Evolutionary conservation across 164 flowering plant species (phyloP).

Genomic region (Kingdonia uniflora): DNA sequence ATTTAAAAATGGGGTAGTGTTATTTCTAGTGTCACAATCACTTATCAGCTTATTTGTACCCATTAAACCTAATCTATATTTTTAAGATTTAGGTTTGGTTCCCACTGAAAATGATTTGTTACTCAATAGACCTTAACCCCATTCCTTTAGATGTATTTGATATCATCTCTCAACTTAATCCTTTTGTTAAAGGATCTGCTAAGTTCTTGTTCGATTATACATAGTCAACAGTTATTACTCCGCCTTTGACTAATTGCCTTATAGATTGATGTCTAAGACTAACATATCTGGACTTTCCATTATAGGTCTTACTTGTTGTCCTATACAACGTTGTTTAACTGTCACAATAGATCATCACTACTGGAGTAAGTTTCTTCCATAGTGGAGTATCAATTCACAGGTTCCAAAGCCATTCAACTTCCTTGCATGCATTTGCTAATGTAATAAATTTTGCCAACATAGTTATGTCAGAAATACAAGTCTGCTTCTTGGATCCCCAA

Average conservation of each 20-base stretch:
- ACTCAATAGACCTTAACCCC: background rate
- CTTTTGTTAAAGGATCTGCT: too few species aligned
- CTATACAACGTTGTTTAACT: too few species aligned
- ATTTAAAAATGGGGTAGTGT: too few species aligned
- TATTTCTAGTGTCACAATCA: too few species aligned
- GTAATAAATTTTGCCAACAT: too few species aligned
- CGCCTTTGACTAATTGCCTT: background rate
- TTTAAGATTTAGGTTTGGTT: background rate
- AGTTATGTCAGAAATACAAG: too few species aligned
- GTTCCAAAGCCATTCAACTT: background rate
- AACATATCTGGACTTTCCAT: background rate
- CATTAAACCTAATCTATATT: too few species aligned
- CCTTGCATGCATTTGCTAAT: slow-evolving; percentile 1
- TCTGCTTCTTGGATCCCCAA: too few species aligned
- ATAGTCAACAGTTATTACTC: slow-evolving; percentile 1
- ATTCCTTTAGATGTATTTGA: background rate
- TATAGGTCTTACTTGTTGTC: background rate
- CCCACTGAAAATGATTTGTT: background rate
- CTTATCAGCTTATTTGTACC: too few species aligned
- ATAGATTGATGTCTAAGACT: slow-evolving; percentile 4
- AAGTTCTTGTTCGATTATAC: background rate
- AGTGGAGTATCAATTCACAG: background rate
- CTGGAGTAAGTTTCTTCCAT: background rate
- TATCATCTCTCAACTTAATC: too few species aligned
- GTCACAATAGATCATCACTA: background rate